Percentiles rank a stretch among this genome's conserved stretches.
Evolutionary conservation across 176 grass and related monocot species (phyloP).

Genomic region (Cymbopogon citratus): DNA sequence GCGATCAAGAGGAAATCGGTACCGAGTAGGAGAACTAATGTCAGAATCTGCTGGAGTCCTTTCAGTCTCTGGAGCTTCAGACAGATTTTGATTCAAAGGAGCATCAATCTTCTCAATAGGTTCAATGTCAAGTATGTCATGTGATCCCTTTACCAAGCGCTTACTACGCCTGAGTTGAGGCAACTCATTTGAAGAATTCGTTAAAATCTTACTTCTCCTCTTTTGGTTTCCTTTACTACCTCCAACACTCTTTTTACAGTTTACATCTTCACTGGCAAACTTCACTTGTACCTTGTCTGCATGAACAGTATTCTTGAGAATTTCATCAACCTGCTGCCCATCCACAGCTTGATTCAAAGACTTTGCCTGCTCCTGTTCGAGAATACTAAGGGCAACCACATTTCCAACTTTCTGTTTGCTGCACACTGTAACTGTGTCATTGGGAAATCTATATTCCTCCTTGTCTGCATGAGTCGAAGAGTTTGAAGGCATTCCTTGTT

Average conservation of each 20-base stretch:
- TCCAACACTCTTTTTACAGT: conserved; percentile 4
- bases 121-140: neutral
- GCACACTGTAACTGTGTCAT: neutral
- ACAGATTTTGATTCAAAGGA: conserved; percentile 21
- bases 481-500: conserved; percentile 20
- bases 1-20: neutral
- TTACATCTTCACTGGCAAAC: conserved; percentile 1
- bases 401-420: conserved; percentile 16
- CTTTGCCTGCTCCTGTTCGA: conserved; percentile 9
- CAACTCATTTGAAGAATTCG: conserved; percentile 15
- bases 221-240: conserved; percentile 24
- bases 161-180: conserved; percentile 33
- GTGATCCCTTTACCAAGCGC: conserved; percentile 20
- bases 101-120: conserved; percentile 21
- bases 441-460: neutral
- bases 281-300: conserved; percentile 9
- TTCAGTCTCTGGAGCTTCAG: conserved; percentile 10
- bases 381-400: conserved; percentile 10
- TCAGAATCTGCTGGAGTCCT: conserved; percentile 1
- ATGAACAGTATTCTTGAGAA: conserved; percentile 15
- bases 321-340: conserved; percentile 17
- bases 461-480: conserved; percentile 7
- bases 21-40: neutral
- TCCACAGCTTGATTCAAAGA: conserved; percentile 12
- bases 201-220: conserved; percentile 16